These are phyloP conservation scores for Vickermania spadyakhi DNA, from an alignment of 208 protist genomes.

Conservation along the genomic window DNA sequence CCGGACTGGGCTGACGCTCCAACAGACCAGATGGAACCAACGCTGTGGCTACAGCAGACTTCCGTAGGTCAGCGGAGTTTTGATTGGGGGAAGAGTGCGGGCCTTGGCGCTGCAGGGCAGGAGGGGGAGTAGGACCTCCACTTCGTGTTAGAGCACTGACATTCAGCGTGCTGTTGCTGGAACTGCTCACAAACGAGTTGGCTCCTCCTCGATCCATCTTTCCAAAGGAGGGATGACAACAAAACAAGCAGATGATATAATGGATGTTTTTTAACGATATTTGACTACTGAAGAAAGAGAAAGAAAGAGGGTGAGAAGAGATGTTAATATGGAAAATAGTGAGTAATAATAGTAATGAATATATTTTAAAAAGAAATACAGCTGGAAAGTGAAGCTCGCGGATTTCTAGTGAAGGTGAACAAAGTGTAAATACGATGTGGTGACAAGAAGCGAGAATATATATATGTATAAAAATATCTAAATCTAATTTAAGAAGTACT, in stretches of 20 bases:
- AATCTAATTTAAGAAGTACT: too few relatives aligned
- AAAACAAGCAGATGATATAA: background rate
- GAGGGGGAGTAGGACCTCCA: background rate
- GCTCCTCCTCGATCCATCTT: background rate
- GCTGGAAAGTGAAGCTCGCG: too few relatives aligned
- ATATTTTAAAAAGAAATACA: constrained; percentile 2
- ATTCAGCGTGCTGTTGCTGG: background rate
- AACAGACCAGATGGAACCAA: background rate
- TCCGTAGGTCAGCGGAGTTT: background rate
- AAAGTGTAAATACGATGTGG: too few relatives aligned
- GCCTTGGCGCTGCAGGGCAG: background rate
- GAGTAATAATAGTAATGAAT: constrained; percentile 6
- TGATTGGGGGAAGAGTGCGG: background rate
- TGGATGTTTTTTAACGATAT: too few relatives aligned
- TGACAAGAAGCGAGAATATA: too few relatives aligned
- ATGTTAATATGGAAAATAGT: background rate
- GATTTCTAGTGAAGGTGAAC: too few relatives aligned
- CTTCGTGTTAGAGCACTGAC: background rate
- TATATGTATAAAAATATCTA: too few relatives aligned
- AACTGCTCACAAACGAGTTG: background rate
- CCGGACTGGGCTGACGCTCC: too few relatives aligned
- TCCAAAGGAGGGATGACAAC: constrained; percentile 1
- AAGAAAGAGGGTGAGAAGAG: constrained; percentile 12
- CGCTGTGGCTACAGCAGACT: background rate
- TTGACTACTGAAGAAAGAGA: too few relatives aligned